phyloP scores from a whole-genome alignment of 2,329 filamentous ascomycete genomes.

The Beauveria australis region DNA sequence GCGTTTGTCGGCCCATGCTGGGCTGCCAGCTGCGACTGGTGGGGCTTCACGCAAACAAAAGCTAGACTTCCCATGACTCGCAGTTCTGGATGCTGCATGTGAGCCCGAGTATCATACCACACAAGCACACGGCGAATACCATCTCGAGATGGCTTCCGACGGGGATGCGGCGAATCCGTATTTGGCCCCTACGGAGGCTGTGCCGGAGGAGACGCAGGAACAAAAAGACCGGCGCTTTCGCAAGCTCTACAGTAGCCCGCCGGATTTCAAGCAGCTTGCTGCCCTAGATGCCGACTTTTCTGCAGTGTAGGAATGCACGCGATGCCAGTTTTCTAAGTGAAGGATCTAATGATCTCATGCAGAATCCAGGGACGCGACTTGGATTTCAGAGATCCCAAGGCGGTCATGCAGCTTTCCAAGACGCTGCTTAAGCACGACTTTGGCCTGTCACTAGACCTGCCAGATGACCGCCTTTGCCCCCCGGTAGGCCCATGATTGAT shows the following conservation, averaged over 20 bases:
- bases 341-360: not conserved
- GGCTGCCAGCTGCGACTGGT: not conserved
- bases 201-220: not conserved
- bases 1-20: not conserved
- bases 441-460: constrained; percentile 59
- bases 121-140: not conserved
- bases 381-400: constrained; percentile 71
- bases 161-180: not conserved
- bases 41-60: not conserved
- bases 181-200: not conserved
- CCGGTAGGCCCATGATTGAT: constrained; percentile 45
- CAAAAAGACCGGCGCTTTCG: constrained; percentile 3
- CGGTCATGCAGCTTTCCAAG: constrained; percentile 75
- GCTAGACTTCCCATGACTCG: not conserved
- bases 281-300: constrained; percentile 34
- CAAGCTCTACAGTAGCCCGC: constrained; percentile 4
- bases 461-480: constrained; percentile 74
- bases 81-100: not conserved
- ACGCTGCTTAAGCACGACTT: constrained; percentile 67
- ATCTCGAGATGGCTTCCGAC: not conserved
- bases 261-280: constrained; percentile 32
- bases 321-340: too few relatives aligned
- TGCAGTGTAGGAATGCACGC: constrained; percentile 24
- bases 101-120: not conserved
- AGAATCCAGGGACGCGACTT: constrained; percentile 44